Evolutionary conservation across 2,329 filamentous ascomycete genomes (phyloP), one percentile per base, ranked within the genome.

Genomic region (Cryphonectria radicalis): DNA sequence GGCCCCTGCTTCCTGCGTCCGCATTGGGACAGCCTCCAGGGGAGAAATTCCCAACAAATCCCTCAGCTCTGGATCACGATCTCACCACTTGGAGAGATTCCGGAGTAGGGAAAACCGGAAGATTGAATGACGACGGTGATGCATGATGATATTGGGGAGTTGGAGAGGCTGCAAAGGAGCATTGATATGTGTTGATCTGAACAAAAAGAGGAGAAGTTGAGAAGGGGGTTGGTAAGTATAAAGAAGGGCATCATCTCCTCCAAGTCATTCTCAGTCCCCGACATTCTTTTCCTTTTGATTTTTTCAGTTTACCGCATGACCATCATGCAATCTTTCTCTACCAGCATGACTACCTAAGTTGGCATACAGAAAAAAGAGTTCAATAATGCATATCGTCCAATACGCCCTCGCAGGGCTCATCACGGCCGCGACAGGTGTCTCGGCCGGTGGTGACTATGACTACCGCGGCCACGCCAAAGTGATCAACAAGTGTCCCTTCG

Each of bases 401-500:
- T 70, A 65, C 68, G 68, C 69, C 68, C 63, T 70, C 28, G 67
- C 63, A 40, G 67, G 37, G 57, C 59, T 70, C 37, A 32, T 72
- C 46, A 43, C 64, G 50, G 70, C 68, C 42, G 28, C 55, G 63
- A 64, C 59, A 32, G 63, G 68, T 35, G 68, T 70, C 32, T 37
- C 50, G 43, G 67, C 70, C 28, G 68, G 35, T 5, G 55, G 62
- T 13, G 6, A n/a, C 32, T 66, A 64, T 13, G 14, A n/a, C 32
- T 66, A 64, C 32, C 55, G 60, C 53, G 67, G 64, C 25, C 28
- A 72, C 40, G 70, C 70, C 17, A 72, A 70, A 40, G 50, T 72
- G 35, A 55, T 72, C 42, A 72, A 72, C 64, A 67, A 64, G 40
- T 72, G 70, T 28, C 70, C 68, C 1, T 63, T 63, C 32, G 70